Percentiles rank a stretch among this genome's conserved stretches.
Evolutionary conservation across 257 asterid species (phyloP).

Genomic region (Solanum lycopersicoides): DNA sequence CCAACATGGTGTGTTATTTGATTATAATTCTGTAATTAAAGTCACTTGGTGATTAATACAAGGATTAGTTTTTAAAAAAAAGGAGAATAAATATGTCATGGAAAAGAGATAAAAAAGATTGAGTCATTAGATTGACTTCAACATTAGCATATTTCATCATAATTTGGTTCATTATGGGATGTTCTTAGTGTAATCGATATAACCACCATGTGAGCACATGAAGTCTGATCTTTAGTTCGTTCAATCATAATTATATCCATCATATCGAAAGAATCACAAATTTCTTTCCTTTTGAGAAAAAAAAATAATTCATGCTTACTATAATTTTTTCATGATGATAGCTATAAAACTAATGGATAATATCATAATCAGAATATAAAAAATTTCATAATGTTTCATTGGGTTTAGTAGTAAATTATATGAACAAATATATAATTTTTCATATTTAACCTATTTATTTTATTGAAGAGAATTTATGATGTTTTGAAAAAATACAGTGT

Average conservation of each 20-base stretch:
- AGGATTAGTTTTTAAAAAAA: background rate
- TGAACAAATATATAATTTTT: no score
- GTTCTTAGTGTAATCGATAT: background rate
- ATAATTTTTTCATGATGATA: no score
- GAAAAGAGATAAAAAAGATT: background rate
- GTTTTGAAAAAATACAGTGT: no score
- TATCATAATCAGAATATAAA: no score
- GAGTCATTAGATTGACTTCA: background rate
- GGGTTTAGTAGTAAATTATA: no score
- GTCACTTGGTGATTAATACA: background rate
- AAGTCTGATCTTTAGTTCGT: background rate
- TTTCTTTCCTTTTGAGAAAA: no score
- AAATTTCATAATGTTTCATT: no score
- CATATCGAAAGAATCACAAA: background rate
- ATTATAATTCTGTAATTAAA: no score
- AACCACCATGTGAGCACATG: background rate
- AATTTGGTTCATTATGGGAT: background rate
- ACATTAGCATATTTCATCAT: background rate
- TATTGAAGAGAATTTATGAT: no score
- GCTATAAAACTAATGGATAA: no score
- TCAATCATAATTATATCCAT: background rate
- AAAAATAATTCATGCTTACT: no score
- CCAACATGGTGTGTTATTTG: background rate
- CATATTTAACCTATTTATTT: no score
- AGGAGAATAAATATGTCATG: background rate